Conservation (phyloP, 1,284 basidiomycete species). For the Mycena sp. region DNA sequence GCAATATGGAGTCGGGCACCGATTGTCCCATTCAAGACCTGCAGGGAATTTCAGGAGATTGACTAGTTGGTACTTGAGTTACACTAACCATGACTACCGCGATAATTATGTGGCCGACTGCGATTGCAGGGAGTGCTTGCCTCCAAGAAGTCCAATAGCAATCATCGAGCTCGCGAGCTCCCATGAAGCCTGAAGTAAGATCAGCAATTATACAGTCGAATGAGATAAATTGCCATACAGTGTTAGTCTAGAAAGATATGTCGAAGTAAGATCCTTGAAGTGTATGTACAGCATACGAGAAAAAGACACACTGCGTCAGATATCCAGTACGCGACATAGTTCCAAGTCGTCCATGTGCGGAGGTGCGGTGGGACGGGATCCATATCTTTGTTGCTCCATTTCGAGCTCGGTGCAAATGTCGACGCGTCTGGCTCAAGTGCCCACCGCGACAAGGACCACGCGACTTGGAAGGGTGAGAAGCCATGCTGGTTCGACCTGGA, state of each 20-base stretch:
- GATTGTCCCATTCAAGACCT: slow-evolving; percentile 75
- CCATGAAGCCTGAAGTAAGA: slow-evolving; percentile 46
- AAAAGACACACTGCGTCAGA: slow-evolving; percentile 55
- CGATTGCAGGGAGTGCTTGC: slow-evolving; percentile 71
- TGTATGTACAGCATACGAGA: not conserved
- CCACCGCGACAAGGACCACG: slow-evolving; percentile 23
- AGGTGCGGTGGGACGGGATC: slow-evolving; percentile 69
- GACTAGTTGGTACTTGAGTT: not conserved
- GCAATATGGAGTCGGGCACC: slow-evolving; percentile 69
- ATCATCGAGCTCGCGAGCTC: slow-evolving; percentile 69
- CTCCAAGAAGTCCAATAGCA: slow-evolving; percentile 67
- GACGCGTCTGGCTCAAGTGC: slow-evolving; percentile 29
- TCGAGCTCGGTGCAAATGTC: slow-evolving; percentile 23
- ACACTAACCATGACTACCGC: slow-evolving; percentile 39
- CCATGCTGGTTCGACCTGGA: slow-evolving; percentile 17
- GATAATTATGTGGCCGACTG: slow-evolving; percentile 68
- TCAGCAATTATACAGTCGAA: not conserved
- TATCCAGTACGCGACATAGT: slow-evolving; percentile 73
- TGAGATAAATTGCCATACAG: not conserved
- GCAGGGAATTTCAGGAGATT: too few relatives aligned
- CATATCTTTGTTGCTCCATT: slow-evolving; percentile 80
- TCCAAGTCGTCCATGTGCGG: slow-evolving; percentile 71
- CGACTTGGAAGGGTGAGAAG: slow-evolving; percentile 8
- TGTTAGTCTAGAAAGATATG: slow-evolving; percentile 14
- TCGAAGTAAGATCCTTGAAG: not conserved